Evolutionary conservation across 2,329 filamentous ascomycete genomes (phyloP), one percentile per base, ranked within the genome.

Genomic region (Penicillium olsonii): DNA sequence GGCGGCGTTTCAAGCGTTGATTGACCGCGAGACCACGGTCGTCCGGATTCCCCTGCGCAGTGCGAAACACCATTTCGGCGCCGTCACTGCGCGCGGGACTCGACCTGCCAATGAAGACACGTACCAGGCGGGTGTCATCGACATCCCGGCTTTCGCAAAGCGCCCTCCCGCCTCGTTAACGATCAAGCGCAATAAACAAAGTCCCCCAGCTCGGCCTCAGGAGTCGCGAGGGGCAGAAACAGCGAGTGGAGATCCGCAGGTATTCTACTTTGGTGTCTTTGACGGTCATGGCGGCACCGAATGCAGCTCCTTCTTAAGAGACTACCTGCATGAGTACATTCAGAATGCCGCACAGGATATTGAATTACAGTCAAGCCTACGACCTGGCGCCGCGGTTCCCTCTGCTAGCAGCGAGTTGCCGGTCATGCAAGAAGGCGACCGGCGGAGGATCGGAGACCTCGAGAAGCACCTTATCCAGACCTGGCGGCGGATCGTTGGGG

Each of bases 201-300:
- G 81, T 8, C 22, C 52, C 19, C 34, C 56, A 19, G 41, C 53
- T 5, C 39, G 57, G 9, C 52, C 55, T 77, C 54, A 84, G 84
- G 70, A 84, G 81, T 42, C 89, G 82, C 19, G 83, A 79, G 71
- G 56, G 9, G 89, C 90, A 5, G 88, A 89, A 50, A 88, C 86
- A 56, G 84, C 88, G 2, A 88, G 84, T 55, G 92, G 92, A 2
- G 92, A 97, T 66, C 92, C 92, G 1, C 92, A 97, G 68, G 87
- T 97, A 27, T 99, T 99, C 71, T 99, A 97, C 71, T 99, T 96
- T 78, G 92, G 84, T 1, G 85, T 97, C 1, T 99, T 97, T 65
- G 94, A 99, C 70, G 94, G 94, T 2, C 94, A 99, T 73, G 94
- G 94, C 9, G 94, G 94, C 17, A 82, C 78, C 17, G 88, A 96